Evolutionary conservation across 1,284 basidiomycete species (phyloP), one percentile per base, ranked within the genome.

Genomic region (Vanrija pseudolonga): DNA sequence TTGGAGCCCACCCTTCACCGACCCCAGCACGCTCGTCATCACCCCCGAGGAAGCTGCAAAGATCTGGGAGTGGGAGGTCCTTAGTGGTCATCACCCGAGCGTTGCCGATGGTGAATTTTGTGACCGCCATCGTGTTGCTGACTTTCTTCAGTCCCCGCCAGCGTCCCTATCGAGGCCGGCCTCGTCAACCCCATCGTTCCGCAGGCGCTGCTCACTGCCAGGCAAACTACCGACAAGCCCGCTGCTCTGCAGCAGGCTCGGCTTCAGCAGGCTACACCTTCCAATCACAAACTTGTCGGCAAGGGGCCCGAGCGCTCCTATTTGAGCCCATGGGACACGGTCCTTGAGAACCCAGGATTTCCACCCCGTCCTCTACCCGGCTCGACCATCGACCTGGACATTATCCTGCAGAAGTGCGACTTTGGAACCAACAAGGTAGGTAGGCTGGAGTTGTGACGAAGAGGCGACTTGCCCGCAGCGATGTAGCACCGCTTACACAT

Each of bases 1-100:
- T 40, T 90, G 88, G 87, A 81, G 85, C 11, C 79, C 82, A 42
- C 83, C 84, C n/a, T 83, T 87, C 58, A 77, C 80, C 36, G 85
- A 88, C 59, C 83, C 86, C 7, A 80, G 85, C 46, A 92, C 91
- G 6, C 80, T 90, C 40, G 85, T 96, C 40, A 87, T 87, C 61
- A 80, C 81, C 42, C 79, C 83, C 47, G 85, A 87, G 50, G 90
- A 95, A 68, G 69, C 94, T 39, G 85, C 86, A 62, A 82, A 85
- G 64, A 88, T 97, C 74, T 96, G 92, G 92, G 81, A 87, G 62
- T 96, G 91, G 91, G 92, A 97, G 76, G 83, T 96, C 53, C 78
- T 83, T 42, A 88, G 89, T 63, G 93, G 93, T 1, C 90, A 95
- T 74, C 91, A 92, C 77, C 92, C 93, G 2, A 90, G 88, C 73